phyloP scores from a whole-genome alignment of 352 stramenopile species.

The Pythium aristosporum region DNA sequence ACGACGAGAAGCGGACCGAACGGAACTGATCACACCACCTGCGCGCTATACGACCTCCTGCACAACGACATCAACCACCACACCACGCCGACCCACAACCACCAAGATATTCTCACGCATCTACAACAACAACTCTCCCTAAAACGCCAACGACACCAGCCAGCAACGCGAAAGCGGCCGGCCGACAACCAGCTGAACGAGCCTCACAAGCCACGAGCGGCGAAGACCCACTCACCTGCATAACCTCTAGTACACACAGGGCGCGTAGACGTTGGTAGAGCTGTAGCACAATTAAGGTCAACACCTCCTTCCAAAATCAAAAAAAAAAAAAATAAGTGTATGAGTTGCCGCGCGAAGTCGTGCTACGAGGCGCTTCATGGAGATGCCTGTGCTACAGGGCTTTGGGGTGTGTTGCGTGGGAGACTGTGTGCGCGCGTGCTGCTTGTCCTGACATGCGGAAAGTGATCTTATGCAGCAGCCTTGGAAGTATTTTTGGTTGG shows the following conservation, averaged over 20 bases:
- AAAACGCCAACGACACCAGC: neutral
- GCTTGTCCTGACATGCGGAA: too few species aligned
- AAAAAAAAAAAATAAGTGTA: neutral
- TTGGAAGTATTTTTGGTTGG: too few species aligned
- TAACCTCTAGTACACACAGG: neutral
- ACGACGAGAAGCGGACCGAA: neutral
- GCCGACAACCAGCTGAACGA: neutral
- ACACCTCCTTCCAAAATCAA: neutral
- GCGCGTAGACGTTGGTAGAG: neutral
- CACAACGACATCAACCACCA: neutral
- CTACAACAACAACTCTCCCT: neutral
- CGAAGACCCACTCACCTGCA: neutral
- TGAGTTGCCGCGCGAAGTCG: too few species aligned
- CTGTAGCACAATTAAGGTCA: neutral
- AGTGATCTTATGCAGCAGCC: too few species aligned
- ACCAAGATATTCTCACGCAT: neutral
- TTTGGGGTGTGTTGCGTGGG: too few species aligned
- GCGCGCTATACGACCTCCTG: neutral
- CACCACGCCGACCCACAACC: neutral
- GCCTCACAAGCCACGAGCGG: neutral
- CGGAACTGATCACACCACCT: neutral
- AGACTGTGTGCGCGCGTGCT: too few species aligned
- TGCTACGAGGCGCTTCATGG: too few species aligned
- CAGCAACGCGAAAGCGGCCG: too few species aligned
- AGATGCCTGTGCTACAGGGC: too few species aligned